These are phyloP conservation scores for Narthecium ossifragum DNA, from an alignment of 106 monocot species.

Conservation along the genomic window DNA sequence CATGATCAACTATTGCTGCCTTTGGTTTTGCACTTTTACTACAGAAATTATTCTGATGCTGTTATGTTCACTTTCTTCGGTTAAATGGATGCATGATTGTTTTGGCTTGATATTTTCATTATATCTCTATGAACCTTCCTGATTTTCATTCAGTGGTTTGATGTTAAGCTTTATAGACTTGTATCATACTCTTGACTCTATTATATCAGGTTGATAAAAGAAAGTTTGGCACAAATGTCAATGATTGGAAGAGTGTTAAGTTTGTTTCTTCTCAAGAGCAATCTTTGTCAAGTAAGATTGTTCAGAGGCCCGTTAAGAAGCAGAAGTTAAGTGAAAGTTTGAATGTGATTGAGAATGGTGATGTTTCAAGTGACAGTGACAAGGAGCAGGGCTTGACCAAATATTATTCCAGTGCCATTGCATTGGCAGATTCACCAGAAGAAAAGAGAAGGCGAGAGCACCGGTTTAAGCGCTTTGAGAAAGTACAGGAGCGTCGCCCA, in stretches of 20 bases:
- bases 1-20: too few species aligned
- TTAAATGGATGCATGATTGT: too few species aligned
- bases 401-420: conserved; percentile 67
- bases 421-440: conserved; percentile 75
- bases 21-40: too few species aligned
- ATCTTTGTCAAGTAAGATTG: conserved; percentile 21
- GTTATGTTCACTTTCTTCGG: conserved; percentile 4
- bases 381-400: conserved; percentile 71
- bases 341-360: conserved; percentile 32
- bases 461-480: conserved; percentile 88
- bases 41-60: neutral
- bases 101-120: neutral
- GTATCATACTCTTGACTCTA: neutral
- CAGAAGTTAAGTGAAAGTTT: conserved; percentile 23
- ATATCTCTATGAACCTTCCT: neutral
- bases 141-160: neutral
- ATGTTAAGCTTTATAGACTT: too few species aligned
- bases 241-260: conserved; percentile 35
- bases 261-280: conserved; percentile 46
- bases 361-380: conserved; percentile 81
- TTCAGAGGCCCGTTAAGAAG: conserved; percentile 54
- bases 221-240: conserved; percentile 20
- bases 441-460: conserved; percentile 86
- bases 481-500: conserved; percentile 32
- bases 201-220: conserved; percentile 8